A percentile compares a stretch with the other conserved stretches of the same genome.
Evolutionary conservation across 164 flowering plant genomes (phyloP).

Genomic region (Macadamia integrifolia): DNA sequence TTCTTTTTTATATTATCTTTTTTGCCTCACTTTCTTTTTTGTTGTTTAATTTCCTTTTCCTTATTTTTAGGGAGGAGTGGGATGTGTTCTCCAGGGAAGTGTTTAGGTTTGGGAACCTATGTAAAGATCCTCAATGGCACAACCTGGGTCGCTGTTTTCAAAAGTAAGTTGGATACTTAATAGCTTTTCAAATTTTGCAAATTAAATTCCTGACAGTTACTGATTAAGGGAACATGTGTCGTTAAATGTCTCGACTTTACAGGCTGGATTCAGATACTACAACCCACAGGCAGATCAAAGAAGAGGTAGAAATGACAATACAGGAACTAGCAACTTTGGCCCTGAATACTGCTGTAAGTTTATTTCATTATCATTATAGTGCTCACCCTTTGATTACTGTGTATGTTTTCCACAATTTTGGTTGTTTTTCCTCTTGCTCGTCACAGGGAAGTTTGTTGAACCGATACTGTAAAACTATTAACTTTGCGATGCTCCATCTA

Average conservation of each 20-base stretch:
- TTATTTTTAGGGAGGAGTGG: constrained; percentile 45
- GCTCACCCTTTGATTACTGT: background rate
- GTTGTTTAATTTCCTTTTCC: background rate
- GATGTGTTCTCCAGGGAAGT: constrained; percentile 52
- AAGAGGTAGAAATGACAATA: constrained; percentile 39
- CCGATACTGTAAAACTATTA: too few species aligned
- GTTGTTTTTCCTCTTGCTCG: background rate
- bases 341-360: constrained; percentile 54
- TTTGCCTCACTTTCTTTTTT: too few species aligned
- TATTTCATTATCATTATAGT: background rate
- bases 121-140: constrained; percentile 76
- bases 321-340: constrained; percentile 47
- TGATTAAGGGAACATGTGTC: constrained; percentile 2
- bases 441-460: too few species aligned
- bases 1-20: too few species aligned
- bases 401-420: background rate
- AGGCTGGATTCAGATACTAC: constrained; percentile 38
- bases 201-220: constrained; percentile 11
- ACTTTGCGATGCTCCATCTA: too few species aligned
- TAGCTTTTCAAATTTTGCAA: constrained; percentile 1
- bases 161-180: constrained; percentile 22
- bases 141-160: constrained; percentile 47
- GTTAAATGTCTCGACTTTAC: constrained; percentile 12
- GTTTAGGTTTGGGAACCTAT: constrained; percentile 52
- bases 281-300: constrained; percentile 22